Base-by-base conservation (phyloP, 2,329 filamentous ascomycete genomes). In the Fusarium phyllophilum region DNA sequence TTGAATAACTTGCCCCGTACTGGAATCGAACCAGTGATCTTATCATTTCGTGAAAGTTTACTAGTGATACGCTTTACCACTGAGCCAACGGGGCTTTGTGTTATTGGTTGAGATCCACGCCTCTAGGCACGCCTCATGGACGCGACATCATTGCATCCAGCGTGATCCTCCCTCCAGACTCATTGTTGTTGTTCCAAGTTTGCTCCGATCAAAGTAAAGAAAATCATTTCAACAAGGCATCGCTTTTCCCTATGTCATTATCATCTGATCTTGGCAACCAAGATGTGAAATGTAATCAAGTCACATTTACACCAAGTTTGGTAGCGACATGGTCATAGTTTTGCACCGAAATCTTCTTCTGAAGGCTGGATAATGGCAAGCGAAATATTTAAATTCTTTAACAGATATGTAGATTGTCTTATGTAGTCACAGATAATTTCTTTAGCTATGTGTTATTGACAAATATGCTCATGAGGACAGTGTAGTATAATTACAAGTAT, bases 31-130 rank as follows among this genome's bases (percentile, higher is more conserved):
- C 65, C 65, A 48, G 60, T 65, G 63, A 68, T 65, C 65, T 68
- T 68, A 65, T 68, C 66, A 68, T 68, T 8, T 52, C n/a, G 18
- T 52, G 4, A 3, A 20, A 12, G 2, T 8, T 52, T 68, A 68
- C 66, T 68, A 68, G 65, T 68, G 66, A 68, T 65, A 68, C 66
- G 66, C 55, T 68, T 57, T 68, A 68, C 66, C 66, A 68, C 66
- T 68, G 66, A 68, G 63, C 63, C 66, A 68, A 54, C 66, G 26
- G 49, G 66, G 66, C 66, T 42, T 41, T 6, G 4, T 39, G 5
- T 68, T 36, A 68, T 44, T 68, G 54, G 63, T 34, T 68, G 31
- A 62, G 3, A 34, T 6, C 11, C 11, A 14, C 3, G 3, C 2
- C 6, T 5, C 5, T 6, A 18, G 6, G 1, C 8, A n/a, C 6